Evolutionary conservation across 1,139 yeast genomes (phyloP), one percentile per base, ranked within the genome.

Genomic region (Geotrichum restrictum): DNA sequence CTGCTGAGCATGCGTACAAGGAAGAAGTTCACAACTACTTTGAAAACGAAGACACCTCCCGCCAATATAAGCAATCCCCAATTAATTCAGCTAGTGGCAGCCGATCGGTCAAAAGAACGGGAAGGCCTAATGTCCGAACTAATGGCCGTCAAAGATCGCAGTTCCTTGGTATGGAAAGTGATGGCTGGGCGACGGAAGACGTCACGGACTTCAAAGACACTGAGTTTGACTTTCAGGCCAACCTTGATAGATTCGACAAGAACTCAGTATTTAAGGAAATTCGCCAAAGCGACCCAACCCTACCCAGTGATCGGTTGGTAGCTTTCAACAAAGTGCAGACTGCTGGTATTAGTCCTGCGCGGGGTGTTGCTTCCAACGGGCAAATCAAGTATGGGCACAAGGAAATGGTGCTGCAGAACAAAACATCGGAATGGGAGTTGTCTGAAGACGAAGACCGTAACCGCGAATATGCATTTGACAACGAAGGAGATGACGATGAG

Each of bases 181-280:
- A 71, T 14, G 78, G 76, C 45, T 82, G 85, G 86, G 78, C 76
- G 46, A 77, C 74, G 31, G 81, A 78, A 56, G 78, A 75, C 49
- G 76, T 81, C 57, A 69, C 79, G 38, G 81, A 76, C 21, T 60
- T 65, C 46, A 60, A 62, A 37, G 61, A 63, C 52, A 60, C 63
- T 6, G 97, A 89, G 58, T 91, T 91, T 70, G 97, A 91, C 67
- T 91, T 91, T 68, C 88, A 81, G 55, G 85, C 89, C 10, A 88
- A 86, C 64, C 75, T 89, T 59, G 84, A 85, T 29, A 80, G 83
- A 75, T 91, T 91, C 64, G 95, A 91, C 68, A 91, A 91, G 67
- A 74, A 78, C 57, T 75, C 83, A 6, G 93, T 89, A 5, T 86
- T 91, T 67, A 86, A 85, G 53, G 88, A 87, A 63, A 79, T 89